These are phyloP conservation scores for Amauroascus verrucosus DNA, from an alignment of 2,329 filamentous ascomycete genomes.

Conservation along the genomic window DNA sequence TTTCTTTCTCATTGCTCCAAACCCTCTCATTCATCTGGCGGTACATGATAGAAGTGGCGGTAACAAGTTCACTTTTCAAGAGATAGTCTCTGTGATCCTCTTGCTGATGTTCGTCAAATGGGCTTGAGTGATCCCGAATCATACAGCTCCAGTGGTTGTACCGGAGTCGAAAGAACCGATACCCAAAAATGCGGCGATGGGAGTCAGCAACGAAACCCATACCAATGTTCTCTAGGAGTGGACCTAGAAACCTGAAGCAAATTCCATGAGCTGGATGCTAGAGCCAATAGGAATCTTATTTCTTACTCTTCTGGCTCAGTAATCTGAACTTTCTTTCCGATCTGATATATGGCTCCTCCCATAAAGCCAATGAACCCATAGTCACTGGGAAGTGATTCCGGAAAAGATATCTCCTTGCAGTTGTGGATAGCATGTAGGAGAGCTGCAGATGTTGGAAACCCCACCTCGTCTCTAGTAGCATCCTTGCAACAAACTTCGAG, in stretches of 20 bases:
- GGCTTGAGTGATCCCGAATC: constrained; percentile 9
- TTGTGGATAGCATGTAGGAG: constrained; percentile 15
- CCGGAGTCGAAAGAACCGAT: neutral
- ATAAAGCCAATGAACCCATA: neutral
- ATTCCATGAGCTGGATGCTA: neutral
- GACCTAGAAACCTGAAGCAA: constrained; percentile 7
- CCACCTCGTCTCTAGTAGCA: constrained; percentile 4
- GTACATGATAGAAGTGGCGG: constrained; percentile 13
- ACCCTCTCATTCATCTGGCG: constrained; percentile 13
- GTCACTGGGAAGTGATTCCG: neutral
- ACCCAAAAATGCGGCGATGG: constrained; percentile 2
- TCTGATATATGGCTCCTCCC: neutral
- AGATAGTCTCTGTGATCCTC: constrained; percentile 13
- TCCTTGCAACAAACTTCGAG: constrained; percentile 14
- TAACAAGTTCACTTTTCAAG: constrained; percentile 13
- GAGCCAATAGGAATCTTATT: neutral
- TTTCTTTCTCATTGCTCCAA: neutral
- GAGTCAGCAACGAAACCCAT: neutral
- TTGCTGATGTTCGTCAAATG: neutral
- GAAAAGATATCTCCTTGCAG: constrained; percentile 6
- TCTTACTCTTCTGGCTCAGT: neutral
- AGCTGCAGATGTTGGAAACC: constrained; percentile 10
- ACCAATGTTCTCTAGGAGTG: constrained; percentile 1
- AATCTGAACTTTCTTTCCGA: neutral
- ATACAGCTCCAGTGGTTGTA: constrained; percentile 11